phyloP scores from a whole-genome alignment of 768 basidiomycete species.

The Chalciporus piperatus region DNA sequence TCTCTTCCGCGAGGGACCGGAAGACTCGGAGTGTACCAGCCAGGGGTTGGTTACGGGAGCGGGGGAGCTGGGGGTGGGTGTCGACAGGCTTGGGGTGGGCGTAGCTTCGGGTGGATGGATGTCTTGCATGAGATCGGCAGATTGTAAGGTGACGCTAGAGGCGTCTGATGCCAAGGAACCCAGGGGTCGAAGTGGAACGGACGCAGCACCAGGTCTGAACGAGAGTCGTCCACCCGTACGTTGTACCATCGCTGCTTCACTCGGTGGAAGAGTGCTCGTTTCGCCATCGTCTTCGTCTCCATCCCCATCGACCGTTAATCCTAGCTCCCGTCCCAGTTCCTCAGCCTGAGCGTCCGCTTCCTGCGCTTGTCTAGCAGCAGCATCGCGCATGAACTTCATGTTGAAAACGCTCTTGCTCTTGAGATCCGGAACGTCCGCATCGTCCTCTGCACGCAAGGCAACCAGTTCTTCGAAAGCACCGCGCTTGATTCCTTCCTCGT shows the following conservation, averaged over 20 bases:
- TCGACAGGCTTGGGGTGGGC: constrained; percentile 12
- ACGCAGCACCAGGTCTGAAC: constrained; percentile 51
- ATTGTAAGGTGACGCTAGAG: constrained; percentile 68
- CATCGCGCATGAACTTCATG: constrained; percentile 99
- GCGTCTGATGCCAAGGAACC: constrained; percentile 49
- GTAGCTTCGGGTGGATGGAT: constrained; percentile 9
- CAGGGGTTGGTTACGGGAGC: constrained; percentile 66
- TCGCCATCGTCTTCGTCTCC: constrained; percentile 28
- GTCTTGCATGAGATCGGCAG: constrained; percentile 48
- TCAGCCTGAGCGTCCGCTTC: constrained; percentile 62
- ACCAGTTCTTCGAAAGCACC: constrained; percentile 78
- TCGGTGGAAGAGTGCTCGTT: constrained; percentile 29
- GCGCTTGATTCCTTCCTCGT: constrained; percentile 52
- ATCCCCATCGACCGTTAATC: constrained; percentile 35
- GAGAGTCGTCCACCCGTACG: constrained; percentile 68
- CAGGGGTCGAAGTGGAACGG: constrained; percentile 17
- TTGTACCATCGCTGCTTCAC: constrained; percentile 39
- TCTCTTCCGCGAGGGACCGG: constrained; percentile 60
- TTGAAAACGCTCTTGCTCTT: constrained; percentile 73
- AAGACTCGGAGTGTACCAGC: constrained; percentile 48
- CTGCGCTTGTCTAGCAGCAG: constrained; percentile 62
- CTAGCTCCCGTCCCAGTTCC: constrained; percentile 72
- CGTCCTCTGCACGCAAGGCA: constrained; percentile 42
- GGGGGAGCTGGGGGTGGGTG: constrained; percentile 15
- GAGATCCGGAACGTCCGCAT: constrained; percentile 19